phyloP scores from a whole-genome alignment of 2,329 filamentous ascomycete genomes.

The Leptoxyphium fumago region DNA sequence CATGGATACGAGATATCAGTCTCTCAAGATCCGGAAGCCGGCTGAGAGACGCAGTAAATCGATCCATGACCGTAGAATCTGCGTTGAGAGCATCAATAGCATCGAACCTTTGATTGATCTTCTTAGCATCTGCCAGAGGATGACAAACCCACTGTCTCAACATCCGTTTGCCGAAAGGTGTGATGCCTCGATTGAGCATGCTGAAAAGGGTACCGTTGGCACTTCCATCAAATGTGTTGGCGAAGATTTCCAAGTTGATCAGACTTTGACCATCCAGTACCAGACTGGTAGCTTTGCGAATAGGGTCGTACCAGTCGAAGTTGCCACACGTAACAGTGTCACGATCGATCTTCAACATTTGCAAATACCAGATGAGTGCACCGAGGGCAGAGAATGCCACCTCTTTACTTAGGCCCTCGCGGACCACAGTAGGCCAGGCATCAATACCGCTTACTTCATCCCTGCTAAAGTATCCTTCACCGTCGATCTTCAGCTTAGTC shows the following conservation, averaged over 20 bases:
- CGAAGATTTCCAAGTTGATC: constrained; percentile 94
- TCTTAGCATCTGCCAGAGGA: constrained; percentile 69
- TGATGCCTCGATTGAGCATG: constrained; percentile 85
- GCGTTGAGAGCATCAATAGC: constrained; percentile 87
- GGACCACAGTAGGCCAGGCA: constrained; percentile 64
- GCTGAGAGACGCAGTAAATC: constrained; percentile 74
- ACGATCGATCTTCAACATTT: constrained; percentile 69
- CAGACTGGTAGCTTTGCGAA: constrained; percentile 75
- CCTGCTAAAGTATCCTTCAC: constrained; percentile 59
- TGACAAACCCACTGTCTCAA: constrained; percentile 97
- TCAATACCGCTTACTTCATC: constrained; percentile 41
- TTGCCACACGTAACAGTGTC: constrained; percentile 79
- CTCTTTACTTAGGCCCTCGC: constrained; percentile 61
- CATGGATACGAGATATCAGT: constrained; percentile 86
- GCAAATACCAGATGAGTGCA: constrained; percentile 74
- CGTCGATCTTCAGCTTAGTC: constrained; percentile 66
- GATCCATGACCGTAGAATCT: constrained; percentile 64
- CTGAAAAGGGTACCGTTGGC: constrained; percentile 75
- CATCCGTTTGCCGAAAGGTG: constrained; percentile 89
- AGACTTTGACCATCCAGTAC: constrained; percentile 91
- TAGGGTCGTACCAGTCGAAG: constrained; percentile 84
- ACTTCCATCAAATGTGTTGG: constrained; percentile 80
- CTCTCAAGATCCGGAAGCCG: constrained; percentile 91
- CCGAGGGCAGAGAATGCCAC: constrained; percentile 82
- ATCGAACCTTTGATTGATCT: constrained; percentile 87